phyloP scores from a whole-genome alignment of 2,329 filamentous ascomycete species.

The Davidsoniella virescens region DNA sequence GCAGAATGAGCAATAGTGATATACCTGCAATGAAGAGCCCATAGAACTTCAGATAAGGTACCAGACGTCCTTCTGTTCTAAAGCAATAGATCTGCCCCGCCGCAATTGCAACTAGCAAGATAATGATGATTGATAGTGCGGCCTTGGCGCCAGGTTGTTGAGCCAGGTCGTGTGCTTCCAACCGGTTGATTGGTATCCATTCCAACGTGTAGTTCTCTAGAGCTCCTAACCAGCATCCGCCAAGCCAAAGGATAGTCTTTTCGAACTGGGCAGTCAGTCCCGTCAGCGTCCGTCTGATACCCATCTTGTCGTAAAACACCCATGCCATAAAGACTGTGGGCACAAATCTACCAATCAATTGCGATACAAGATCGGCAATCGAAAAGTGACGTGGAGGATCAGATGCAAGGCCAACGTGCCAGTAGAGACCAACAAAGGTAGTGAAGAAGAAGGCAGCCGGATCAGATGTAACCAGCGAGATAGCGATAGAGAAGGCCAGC shows the following conservation, averaged over 20 bases:
- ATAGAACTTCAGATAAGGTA: constrained; percentile 65
- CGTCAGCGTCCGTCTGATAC: constrained; percentile 51
- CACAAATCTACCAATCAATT: constrained; percentile 64
- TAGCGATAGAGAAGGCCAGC: constrained; percentile 55
- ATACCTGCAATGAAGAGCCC: constrained; percentile 49
- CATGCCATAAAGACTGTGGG: constrained; percentile 77
- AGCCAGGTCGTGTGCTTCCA: constrained; percentile 78
- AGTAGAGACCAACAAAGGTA: constrained; percentile 68
- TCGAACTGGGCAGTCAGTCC: constrained; percentile 71
- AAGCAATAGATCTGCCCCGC: constrained; percentile 71
- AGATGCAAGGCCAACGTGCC: constrained; percentile 76
- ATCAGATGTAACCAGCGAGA: constrained; percentile 70
- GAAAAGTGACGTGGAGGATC: constrained; percentile 60
- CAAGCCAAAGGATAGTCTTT: constrained; percentile 80
- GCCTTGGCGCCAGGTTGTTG: constrained; percentile 79
- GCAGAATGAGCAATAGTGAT: constrained; percentile 53
- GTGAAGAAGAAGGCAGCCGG: constrained; percentile 73
- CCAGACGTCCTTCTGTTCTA: constrained; percentile 66
- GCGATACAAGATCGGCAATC: constrained; percentile 57
- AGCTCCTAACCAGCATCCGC: constrained; percentile 77
- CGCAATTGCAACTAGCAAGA: constrained; percentile 51
- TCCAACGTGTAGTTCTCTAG: constrained; percentile 92
- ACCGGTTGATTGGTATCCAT: constrained; percentile 78
- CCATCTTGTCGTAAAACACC: constrained; percentile 75
- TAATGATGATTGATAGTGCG: constrained; percentile 63